Conservation (phyloP, 164 flowering plant genomes). For the Umbilicus rupestris region DNA sequence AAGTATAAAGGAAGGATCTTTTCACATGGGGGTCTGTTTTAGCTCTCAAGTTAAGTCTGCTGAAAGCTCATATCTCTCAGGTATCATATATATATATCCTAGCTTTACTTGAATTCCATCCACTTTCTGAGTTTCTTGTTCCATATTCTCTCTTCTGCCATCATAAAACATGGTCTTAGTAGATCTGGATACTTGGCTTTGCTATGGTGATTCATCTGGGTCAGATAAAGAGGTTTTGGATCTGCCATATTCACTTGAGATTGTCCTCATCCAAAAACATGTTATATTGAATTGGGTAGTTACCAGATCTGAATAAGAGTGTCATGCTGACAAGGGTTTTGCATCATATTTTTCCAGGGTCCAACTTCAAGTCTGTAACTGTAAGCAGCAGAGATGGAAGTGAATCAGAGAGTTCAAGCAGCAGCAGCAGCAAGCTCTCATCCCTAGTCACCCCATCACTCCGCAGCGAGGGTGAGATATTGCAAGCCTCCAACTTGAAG, state of each 20-base stretch:
- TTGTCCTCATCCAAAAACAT: too few relatives aligned
- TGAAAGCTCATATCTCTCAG: constrained; percentile 49
- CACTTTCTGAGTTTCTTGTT: not conserved
- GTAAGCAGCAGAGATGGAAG: not conserved
- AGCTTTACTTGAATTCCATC: not conserved
- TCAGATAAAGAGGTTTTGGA: too few relatives aligned
- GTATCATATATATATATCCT: constrained; percentile 19
- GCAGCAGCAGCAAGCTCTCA: not conserved
- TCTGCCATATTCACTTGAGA: too few relatives aligned
- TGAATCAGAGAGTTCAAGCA: not conserved
- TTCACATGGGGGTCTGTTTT: constrained; percentile 63
- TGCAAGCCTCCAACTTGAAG: not conserved
- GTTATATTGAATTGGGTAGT: too few relatives aligned
- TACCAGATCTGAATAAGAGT: not conserved
- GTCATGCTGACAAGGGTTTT: not conserved
- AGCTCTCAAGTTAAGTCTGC: constrained; percentile 62
- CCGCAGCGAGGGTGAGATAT: not conserved
- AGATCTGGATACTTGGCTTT: too few relatives aligned
- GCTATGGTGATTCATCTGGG: too few relatives aligned
- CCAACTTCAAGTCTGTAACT: not conserved
- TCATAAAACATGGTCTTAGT: too few relatives aligned
- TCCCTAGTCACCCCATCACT: not conserved
- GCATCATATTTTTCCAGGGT: not conserved
- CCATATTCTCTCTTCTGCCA: not conserved
- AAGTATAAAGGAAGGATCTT: not conserved